Base-by-base conservation (phyloP, 2,329 filamentous ascomycete species). In the Leptographium radiaticola region DNA sequence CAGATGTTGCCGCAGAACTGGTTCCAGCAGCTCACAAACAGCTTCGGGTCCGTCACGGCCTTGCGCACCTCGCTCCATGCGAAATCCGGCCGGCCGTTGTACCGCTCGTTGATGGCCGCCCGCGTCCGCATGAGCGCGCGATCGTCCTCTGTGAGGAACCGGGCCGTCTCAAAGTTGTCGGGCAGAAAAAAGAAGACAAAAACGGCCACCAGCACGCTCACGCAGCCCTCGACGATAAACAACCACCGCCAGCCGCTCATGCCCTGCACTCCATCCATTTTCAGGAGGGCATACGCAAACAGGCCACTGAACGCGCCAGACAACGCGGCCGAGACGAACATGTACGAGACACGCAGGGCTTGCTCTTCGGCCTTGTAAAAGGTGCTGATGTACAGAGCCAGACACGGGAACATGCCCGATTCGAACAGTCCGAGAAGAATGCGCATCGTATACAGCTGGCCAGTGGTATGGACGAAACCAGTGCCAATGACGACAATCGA, bases 361-460 rank as follows among this genome's bases (percentile, higher is more conserved):
- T 50, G 48, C 49, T 58, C 56, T 16, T 58, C 54, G 20, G 44
- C 43, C 25, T 47, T 52, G 48, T 49, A 58, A 8, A 56, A 51
- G 44, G 53, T 56, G 40, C 44, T 44, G 16, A 58, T 7, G 53
- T 82, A 82, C 12, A 78, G 64, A 0, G 74, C 73, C 54, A 81
- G 68, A 0, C 79, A 77, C 0, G 80, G 79, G 57, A 83, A 82
- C 0, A 83, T 67, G 0, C 78, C 80, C 4, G 76, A 77, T 64
- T 83, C 80, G 16, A 79, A 73, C 4, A 76, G 64, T 1, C 80
- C 80, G 0, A 84, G 71, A 0, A 83, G 65, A 0, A 83, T 63
- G 11, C 80, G 75, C 52, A 75, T 79, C n/a, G 71, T 77, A n/a
- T 83, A 68, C 7, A 83, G 65, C 0, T 73, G 74, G 9, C 67